Percentiles rank a stretch among this genome's conserved stretches.
Conservation (phyloP, 208 protist species). For the Trypanosomatidae sp. region DNA sequence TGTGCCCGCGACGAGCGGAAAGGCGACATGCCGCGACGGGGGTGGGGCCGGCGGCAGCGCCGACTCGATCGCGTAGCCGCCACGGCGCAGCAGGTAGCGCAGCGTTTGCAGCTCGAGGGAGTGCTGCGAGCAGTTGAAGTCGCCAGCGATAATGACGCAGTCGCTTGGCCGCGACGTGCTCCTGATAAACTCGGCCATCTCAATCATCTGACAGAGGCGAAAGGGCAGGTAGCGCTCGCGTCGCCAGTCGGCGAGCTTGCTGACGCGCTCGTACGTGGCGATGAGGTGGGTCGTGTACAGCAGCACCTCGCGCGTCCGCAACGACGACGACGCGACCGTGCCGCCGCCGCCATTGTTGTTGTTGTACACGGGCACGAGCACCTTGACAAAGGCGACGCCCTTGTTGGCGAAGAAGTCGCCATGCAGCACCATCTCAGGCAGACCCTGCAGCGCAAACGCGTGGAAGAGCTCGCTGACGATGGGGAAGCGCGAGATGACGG, state of each 20-base stretch:
- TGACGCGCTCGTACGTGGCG: slow-evolving; percentile 59
- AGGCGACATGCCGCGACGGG: not conserved
- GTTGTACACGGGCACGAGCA: slow-evolving; percentile 33
- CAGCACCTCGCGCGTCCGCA: slow-evolving; percentile 28
- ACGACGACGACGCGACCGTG: not conserved
- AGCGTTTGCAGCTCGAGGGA: slow-evolving; percentile 76
- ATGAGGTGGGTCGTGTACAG: slow-evolving; percentile 80
- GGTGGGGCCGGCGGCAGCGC: slow-evolving; percentile 26
- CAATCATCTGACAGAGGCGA: slow-evolving; percentile 69
- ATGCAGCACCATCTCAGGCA: slow-evolving; percentile 73
- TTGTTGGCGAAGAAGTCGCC: slow-evolving; percentile 88
- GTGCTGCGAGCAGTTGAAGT: slow-evolving; percentile 73
- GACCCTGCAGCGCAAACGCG: slow-evolving; percentile 70
- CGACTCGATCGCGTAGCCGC: slow-evolving; percentile 53
- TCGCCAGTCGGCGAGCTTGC: slow-evolving; percentile 34
- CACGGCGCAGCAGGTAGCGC: slow-evolving; percentile 48
- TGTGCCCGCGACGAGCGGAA: slow-evolving; percentile 6
- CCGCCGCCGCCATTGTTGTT: slow-evolving; percentile 2
- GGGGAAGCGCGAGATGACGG: slow-evolving; percentile 72
- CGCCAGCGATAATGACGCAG: slow-evolving; percentile 65
- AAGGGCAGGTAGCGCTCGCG: slow-evolving; percentile 66
- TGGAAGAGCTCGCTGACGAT: slow-evolving; percentile 66
- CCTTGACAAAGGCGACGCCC: slow-evolving; percentile 45
- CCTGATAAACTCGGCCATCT: slow-evolving; percentile 56
- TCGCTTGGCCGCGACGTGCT: slow-evolving; percentile 56